phyloP scores from a whole-genome alignment of 2,329 filamentous ascomycete genomes.

The Aspergillus thermomutatus region DNA sequence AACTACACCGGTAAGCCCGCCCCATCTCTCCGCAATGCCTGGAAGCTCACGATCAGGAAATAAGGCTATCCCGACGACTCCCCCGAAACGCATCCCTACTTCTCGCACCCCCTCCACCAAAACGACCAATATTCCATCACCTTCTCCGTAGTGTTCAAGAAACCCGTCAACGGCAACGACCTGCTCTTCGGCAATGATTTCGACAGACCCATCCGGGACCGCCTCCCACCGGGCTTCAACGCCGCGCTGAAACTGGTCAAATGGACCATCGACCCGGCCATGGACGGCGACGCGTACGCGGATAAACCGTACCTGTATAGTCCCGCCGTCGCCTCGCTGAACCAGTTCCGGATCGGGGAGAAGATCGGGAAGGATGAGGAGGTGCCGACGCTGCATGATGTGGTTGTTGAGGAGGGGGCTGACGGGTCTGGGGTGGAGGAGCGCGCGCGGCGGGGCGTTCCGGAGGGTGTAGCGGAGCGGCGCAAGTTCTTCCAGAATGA shows the following conservation, averaged over 20 bases:
- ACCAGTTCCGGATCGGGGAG: constrained; percentile 66
- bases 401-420: constrained; percentile 64
- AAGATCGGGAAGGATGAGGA: constrained; percentile 28
- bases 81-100: constrained; percentile 72
- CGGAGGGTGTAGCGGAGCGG: constrained; percentile 51
- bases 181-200: constrained; percentile 96
- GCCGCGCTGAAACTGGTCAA: constrained; percentile 81
- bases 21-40: neutral
- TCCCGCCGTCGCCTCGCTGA: constrained; percentile 75
- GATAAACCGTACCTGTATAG: constrained; percentile 86
- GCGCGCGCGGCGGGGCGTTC: constrained; percentile 50
- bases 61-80: constrained; percentile 69
- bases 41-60: neutral
- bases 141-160: constrained; percentile 73
- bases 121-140: constrained; percentile 82
- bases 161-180: constrained; percentile 62
- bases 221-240: constrained; percentile 79
- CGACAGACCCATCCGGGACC: constrained; percentile 81
- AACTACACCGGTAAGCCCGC: constrained; percentile 47
- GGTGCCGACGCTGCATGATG: constrained; percentile 42
- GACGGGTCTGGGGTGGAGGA: constrained; percentile 51
- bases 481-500: constrained; percentile 61
- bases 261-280: constrained; percentile 85
- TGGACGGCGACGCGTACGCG: constrained; percentile 86
- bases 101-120: constrained; percentile 65